A percentile compares a stretch with the other conserved stretches of the same genome.
phyloP scores from a whole-genome alignment of 1,284 basidiomycete species.

The Microbotryum lychnidis-dioicae region DNA sequence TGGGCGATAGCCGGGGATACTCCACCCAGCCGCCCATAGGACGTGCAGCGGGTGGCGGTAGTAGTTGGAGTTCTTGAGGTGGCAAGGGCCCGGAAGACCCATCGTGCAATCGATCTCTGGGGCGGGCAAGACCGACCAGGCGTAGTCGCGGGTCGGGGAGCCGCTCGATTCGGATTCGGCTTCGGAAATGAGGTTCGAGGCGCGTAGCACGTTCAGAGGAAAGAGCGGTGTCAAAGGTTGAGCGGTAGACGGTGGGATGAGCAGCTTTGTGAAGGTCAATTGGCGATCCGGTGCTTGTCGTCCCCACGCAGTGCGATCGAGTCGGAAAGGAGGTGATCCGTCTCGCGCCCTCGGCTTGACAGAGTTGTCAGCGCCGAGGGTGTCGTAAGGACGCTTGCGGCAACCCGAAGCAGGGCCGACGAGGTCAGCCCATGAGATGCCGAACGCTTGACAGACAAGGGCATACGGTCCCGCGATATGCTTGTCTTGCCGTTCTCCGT shows the following conservation, averaged over 20 bases:
- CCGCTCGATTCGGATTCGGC: not conserved
- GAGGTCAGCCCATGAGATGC: no score
- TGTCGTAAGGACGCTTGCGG: no score
- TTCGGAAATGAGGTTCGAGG: not conserved
- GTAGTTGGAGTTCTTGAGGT: constrained; percentile 8
- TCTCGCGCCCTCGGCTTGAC: no score
- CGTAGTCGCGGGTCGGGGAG: not conserved
- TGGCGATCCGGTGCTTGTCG: not conserved
- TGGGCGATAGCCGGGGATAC: no score
- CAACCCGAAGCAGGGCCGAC: no score
- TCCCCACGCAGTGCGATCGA: no score
- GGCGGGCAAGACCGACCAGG: constrained; percentile 18
- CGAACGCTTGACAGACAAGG: no score
- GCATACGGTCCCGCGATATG: no score
- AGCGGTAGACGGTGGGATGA: not conserved
- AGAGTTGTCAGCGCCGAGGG: no score
- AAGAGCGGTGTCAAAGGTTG: not conserved
- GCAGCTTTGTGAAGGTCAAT: not conserved
- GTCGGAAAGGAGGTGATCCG: no score
- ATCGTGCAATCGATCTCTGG: not conserved
- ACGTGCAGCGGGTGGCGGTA: constrained; percentile 6
- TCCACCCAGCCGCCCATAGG: constrained; percentile 15
- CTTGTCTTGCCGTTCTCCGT: no score
- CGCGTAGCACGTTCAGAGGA: not conserved
- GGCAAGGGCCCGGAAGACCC: not conserved